These are phyloP conservation scores for Parastagonospora avenae DNA, from an alignment of 2,329 filamentous ascomycete genomes.

Conservation along the genomic window DNA sequence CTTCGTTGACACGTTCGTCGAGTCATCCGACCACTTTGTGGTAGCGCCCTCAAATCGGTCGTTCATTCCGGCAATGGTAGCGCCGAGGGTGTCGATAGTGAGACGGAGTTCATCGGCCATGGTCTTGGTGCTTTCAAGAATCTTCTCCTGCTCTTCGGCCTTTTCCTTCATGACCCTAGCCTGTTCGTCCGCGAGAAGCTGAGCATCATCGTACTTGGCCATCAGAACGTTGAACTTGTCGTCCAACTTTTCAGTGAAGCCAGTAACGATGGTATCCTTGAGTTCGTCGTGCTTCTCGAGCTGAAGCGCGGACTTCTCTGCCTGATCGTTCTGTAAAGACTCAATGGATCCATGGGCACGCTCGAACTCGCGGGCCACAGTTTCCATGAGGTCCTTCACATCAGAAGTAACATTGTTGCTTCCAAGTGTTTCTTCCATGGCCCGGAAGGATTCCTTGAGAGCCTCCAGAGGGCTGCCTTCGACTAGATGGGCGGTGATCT, in stretches of 20 bases:
- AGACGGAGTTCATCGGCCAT: slow-evolving; percentile 86
- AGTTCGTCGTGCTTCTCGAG: slow-evolving; percentile 66
- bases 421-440: slow-evolving; percentile 70
- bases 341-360: slow-evolving; percentile 80
- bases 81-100: slow-evolving; percentile 82
- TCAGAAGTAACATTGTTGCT: slow-evolving; percentile 52
- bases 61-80: slow-evolving; percentile 56
- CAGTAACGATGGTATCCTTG: slow-evolving; percentile 59
- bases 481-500: slow-evolving; percentile 76
- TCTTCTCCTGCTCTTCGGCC: slow-evolving; percentile 72
- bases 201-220: slow-evolving; percentile 86
- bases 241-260: slow-evolving; percentile 65
- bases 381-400: slow-evolving; percentile 67
- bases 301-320: slow-evolving; percentile 60
- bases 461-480: slow-evolving; percentile 70
- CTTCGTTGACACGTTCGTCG: slow-evolving; percentile 81
- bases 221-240: slow-evolving; percentile 83
- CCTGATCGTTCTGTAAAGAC: slow-evolving; percentile 79
- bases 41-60: slow-evolving; percentile 76
- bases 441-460: slow-evolving; percentile 66
- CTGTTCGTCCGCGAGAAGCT: slow-evolving; percentile 74
- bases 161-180: slow-evolving; percentile 75
- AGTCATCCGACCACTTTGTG: slow-evolving; percentile 86
- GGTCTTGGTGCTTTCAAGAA: slow-evolving; percentile 74
- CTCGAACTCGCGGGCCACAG: slow-evolving; percentile 85